Evolutionary conservation across 805 yeast species (phyloP), one percentile per base, ranked within the genome.

Genomic region (Yamadazyma olivae): DNA sequence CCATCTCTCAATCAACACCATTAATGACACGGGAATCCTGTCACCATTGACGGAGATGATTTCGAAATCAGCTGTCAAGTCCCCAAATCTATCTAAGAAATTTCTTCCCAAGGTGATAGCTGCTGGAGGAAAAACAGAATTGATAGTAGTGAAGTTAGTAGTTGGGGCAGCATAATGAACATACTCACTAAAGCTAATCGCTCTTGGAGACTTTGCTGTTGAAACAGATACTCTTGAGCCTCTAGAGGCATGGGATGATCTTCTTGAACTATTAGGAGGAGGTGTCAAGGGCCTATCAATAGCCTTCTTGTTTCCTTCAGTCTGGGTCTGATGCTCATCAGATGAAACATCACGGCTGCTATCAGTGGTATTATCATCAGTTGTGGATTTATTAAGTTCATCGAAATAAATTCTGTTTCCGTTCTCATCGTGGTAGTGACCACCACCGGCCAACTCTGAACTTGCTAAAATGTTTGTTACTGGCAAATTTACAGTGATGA

Each of bases 81-180:
- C 71, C 0, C 84, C 83, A 53, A 70, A 81, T 31, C 85, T 64
- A 48, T 81, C 87, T 50, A 82, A 72, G 0, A 88, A 85, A 52
- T 77, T 81, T 48, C 86, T 73, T 3, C 93, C 93, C 28, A 85
- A 59, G 0, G 90, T 83, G 40, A 84, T 80, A 0, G 93, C 89
- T 36, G 82, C 77, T 1, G 87, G 79, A 2, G 90, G 87, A 47
- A 84, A 81, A 0, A 81, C 83, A 1, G 89, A 78, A 30, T 79
- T 62, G 26, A 81, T 75, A 1, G 84, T 78, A 17, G 84, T 76
- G 46, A 81, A 71, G 39, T 78, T 81, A 6, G 77, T 65, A 19
- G 79, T 77, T 1, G 91, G 91, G 0, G 90, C 86, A 18, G 82
- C 78, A 54, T 83, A 83, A 46, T 80, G 79, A 13, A 86, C 81